Conservation (phyloP, 2,329 filamentous ascomycete species). For the Colletotrichum agaves region DNA sequence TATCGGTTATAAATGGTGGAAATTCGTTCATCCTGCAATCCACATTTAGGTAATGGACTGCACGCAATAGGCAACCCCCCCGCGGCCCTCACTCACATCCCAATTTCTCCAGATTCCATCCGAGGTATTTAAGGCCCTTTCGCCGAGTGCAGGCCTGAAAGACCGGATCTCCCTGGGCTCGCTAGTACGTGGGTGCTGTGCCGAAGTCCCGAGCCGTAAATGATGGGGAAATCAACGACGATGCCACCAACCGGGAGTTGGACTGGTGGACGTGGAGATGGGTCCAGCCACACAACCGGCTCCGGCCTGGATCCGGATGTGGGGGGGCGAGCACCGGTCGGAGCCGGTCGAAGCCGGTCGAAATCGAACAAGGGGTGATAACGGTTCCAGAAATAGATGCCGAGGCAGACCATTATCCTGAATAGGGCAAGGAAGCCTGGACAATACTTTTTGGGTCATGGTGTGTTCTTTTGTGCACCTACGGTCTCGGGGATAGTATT, state of each 20-base stretch:
- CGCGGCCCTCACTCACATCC: conserved; percentile 1
- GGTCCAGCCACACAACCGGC: not conserved
- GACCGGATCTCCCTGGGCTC: not conserved
- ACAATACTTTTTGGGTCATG: conserved; percentile 62
- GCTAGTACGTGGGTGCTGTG: not conserved
- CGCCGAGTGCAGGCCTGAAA: not conserved
- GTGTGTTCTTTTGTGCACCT: conserved; percentile 56
- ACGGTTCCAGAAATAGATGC: conserved; percentile 39
- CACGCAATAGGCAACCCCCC: conserved; percentile 9
- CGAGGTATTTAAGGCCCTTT: conserved; percentile 9
- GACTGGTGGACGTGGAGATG: not conserved
- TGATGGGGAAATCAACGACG: conserved; percentile 13
- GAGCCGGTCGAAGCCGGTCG: not conserved
- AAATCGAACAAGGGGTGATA: conserved; percentile 29
- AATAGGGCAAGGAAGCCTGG: conserved; percentile 68
- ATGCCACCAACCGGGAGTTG: not conserved
- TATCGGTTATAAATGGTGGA: conserved; percentile 27
- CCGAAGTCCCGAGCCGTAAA: not conserved
- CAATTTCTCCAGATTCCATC: conserved; percentile 4
- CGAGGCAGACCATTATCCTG: conserved; percentile 60
- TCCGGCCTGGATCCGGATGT: not conserved
- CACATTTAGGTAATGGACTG: conserved; percentile 29
- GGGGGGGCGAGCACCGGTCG: conserved; percentile 32
- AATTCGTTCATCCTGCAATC: conserved; percentile 24
- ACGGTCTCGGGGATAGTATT: conserved; percentile 55